Base-by-base conservation (phyloP, 495 filamentous ascomycete genomes). In the Lindgomyces ingoldianus region DNA sequence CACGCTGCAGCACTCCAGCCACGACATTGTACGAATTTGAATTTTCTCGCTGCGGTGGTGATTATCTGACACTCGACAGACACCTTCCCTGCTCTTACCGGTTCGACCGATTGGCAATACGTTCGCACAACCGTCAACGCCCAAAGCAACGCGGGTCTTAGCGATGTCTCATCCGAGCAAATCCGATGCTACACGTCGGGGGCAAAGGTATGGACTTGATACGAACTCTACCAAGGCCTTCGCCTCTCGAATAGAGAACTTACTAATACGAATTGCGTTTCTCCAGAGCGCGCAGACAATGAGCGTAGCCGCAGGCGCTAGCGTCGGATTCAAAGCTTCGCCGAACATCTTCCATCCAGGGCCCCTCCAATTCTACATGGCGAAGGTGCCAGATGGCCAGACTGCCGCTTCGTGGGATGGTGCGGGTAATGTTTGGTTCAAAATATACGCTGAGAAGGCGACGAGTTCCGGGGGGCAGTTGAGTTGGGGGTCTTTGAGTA, bases 361-460 rank as follows among this genome's bases (percentile, higher is more conserved):
- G 22, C 81, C 81, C 11, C 74, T 83, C 58, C 72, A 73, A 26
- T 74, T 82, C 42, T 84, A 82, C 70, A 81, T 84, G 73, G 81
- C 80, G 60, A 81, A 83, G 69, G 82, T 80, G 0, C 81, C 81
- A 0, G 52, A 68, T 0, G 80, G 80, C 39, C 53, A 79, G 62
- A 77, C 77, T 0, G 79, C 78, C 0, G 75, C 75, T 6, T 73
- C 72, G 29, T 83, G 74, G 61, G 78, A 83, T 68, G 81, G 81
- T 41, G 74, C 71, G 64, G 81, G 81, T 6, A 67, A 71, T 6
- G 79, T 81, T 0, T 84, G 81, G 80, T 78, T 78, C 70, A 84
- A 84, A 75, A 80, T 84, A 53, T 81, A 54, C 25, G 65, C 33
- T 19, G 46, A 67, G 44, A 16, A 45, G 18, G 57, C 64, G 68